Evolutionary conservation across 2,329 filamentous ascomycete species (phyloP), one percentile per base, ranked within the genome.

Genomic region (Cephalotrichum gorgonifer): DNA sequence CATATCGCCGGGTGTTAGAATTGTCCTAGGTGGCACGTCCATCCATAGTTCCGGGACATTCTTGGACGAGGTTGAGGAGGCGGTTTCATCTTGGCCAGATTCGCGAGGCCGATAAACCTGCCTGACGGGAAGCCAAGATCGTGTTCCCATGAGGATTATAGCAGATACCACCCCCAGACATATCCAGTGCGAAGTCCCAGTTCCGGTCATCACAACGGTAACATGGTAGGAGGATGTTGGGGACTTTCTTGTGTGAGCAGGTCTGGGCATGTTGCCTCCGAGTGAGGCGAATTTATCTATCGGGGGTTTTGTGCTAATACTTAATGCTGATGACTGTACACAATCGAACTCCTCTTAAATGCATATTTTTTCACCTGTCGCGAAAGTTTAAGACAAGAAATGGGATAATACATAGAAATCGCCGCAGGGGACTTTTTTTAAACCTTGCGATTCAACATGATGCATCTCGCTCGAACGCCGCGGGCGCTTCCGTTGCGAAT

Each of bases 31-130:
- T 9, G 90, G 89, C 3, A 97, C 93, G 0, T 81, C 79, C 6
- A 76, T 98, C 55, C 87, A 95, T 59, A 98, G 96, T 60, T 89
- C 88, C 54, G 76, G 78, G 11, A 87, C 83, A 0, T 98, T 97
- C 63, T 66, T 97, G 54, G 88, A 94, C 57, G 90, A 96, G 67
- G 85, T 97, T 23, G 87, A 94, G 54, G 88, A 95, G 67, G 86
- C 86, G 17, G 89, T 95, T 2, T 79, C 79, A 43, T 82, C 79
- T 22, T 97, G 93, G 93, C 88, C 90, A n/a, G 46, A 43, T n/a
- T 6, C 26, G 33, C 50, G 3, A 57, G 60, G 50, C 54, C 31
- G 59, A 44, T 64, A 44, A 53, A 45, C 12, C 11, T 6, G 31
- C 12, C 17, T 20, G 22, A 20, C 17, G 11, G 35, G 35, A 39